These are phyloP conservation scores for Aspergillus amoenus DNA, from an alignment of 2,329 filamentous ascomycete genomes.

Conservation along the genomic window DNA sequence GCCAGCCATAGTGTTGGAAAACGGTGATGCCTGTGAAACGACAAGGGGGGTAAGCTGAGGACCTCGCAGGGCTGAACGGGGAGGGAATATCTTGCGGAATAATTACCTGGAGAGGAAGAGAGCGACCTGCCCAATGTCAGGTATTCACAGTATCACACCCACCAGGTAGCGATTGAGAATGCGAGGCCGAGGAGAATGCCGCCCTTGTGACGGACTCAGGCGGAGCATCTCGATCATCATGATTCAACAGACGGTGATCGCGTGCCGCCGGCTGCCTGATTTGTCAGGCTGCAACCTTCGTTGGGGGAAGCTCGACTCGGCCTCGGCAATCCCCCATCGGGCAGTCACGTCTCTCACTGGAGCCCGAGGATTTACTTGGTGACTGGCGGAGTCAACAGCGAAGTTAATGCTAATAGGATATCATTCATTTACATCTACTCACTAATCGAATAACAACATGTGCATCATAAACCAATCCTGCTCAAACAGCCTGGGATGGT, in stretches of 20 bases:
- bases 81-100: neutral
- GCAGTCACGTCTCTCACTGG: neutral
- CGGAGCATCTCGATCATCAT: neutral
- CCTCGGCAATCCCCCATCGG: neutral
- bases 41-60: neutral
- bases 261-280: slow-evolving; percentile 19
- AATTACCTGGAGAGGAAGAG: neutral
- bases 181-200: neutral
- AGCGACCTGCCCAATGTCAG: neutral
- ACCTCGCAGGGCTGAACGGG: neutral
- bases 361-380: neutral
- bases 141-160: neutral
- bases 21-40: slow-evolving; percentile 10
- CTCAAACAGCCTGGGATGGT: neutral
- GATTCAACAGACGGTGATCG: slow-evolving; percentile 14
- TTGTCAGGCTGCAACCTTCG: slow-evolving; percentile 8
- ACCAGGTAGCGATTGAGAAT: neutral
- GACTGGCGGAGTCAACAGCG: too few species aligned
- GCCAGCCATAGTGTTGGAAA: slow-evolving; percentile 14
- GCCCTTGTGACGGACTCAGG: neutral
- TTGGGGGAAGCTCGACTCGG: slow-evolving; percentile 17
- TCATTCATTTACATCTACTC: slow-evolving; percentile 6
- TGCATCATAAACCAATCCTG: neutral
- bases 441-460: slow-evolving; percentile 3
- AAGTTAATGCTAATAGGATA: neutral